A percentile compares a stretch with the other conserved stretches of the same genome.
Evolutionary conservation across 169 alveolate species (phyloP).

Genomic region (Eimeria sp.): DNA sequence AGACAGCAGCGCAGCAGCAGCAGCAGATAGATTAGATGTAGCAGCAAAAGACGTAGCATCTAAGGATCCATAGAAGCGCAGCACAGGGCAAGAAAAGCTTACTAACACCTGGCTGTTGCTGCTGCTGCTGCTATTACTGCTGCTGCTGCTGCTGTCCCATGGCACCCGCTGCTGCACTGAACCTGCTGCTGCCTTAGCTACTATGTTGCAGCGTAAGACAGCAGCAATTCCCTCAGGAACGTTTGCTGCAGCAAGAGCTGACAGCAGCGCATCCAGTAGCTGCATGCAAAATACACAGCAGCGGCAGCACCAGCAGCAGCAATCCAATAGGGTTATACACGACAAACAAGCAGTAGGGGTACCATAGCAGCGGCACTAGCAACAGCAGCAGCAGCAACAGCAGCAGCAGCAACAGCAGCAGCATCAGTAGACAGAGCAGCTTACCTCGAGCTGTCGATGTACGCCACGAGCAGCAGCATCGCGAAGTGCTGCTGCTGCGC

Average conservation of each 20-base stretch:
- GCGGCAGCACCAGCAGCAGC: constrained; percentile 66
- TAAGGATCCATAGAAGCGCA: constrained; percentile 58
- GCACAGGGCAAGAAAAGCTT: constrained; percentile 45
- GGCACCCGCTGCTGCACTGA: constrained; percentile 45
- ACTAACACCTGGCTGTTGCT: not conserved
- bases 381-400: not conserved
- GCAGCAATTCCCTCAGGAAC: constrained; percentile 42
- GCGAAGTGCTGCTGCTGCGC: constrained; percentile 22
- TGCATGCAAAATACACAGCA: not conserved
- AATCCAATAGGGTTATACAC: not conserved
- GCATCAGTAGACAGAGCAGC: constrained; percentile 12
- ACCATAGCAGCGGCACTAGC: no score
- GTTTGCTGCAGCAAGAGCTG: constrained; percentile 55
- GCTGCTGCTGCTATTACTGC: constrained; percentile 44
- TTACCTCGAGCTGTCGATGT: constrained; percentile 51
- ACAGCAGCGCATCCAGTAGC: constrained; percentile 63
- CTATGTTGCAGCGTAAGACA: constrained; percentile 55
- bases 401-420: constrained; percentile 54
- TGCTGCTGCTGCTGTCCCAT: constrained; percentile 66
- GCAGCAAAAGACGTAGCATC: constrained; percentile 56
- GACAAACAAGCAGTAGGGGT: not conserved
- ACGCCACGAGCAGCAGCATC: constrained; percentile 28
- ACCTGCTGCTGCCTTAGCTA: not conserved
- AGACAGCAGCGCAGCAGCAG: constrained; percentile 64
- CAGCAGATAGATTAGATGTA: constrained; percentile 46